A percentile compares a stretch with the other conserved stretches of the same genome.
Evolutionary conservation across 306 rosid genomes (phyloP).

Genomic region (Canavalia ensiformis): DNA sequence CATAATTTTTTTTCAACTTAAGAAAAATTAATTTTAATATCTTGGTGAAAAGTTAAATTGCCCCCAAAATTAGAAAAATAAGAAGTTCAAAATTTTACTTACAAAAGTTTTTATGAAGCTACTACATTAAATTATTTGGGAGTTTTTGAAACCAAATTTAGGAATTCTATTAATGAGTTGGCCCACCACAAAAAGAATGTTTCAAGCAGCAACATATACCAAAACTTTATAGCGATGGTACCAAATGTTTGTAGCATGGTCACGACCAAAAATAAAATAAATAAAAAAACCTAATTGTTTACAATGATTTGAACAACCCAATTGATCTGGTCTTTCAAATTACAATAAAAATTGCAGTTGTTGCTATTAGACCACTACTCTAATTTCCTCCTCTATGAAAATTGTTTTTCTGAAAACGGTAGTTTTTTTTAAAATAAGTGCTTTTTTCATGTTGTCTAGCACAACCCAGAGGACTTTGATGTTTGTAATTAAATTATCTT

Average conservation of each 20-base stretch:
- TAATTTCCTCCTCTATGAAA: not conserved
- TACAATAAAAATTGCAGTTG: not conserved
- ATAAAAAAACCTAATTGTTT: not conserved
- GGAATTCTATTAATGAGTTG: not conserved
- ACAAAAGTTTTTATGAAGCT: not conserved
- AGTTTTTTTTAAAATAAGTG: not conserved
- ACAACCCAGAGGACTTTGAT: not conserved
- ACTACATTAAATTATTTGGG: not conserved
- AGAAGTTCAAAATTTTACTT: not conserved
- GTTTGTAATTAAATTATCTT: not conserved
- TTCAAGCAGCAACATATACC: not conserved
- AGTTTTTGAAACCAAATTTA: not conserved
- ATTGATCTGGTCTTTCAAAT: not conserved
- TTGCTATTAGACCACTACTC: not conserved
- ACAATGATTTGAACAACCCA: not conserved
- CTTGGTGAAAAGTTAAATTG: not conserved
- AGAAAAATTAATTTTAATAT: not conserved
- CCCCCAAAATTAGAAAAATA: not conserved
- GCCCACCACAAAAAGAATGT: not conserved
- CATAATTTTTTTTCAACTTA: no score
- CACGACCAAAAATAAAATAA: not conserved
- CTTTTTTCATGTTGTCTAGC: not conserved
- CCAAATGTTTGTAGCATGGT: not conserved
- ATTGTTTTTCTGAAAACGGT: not conserved
- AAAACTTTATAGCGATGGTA: not conserved